phyloP scores from a whole-genome alignment of 2,329 filamentous ascomycete species.

The Dactylellina parvicollis region DNA sequence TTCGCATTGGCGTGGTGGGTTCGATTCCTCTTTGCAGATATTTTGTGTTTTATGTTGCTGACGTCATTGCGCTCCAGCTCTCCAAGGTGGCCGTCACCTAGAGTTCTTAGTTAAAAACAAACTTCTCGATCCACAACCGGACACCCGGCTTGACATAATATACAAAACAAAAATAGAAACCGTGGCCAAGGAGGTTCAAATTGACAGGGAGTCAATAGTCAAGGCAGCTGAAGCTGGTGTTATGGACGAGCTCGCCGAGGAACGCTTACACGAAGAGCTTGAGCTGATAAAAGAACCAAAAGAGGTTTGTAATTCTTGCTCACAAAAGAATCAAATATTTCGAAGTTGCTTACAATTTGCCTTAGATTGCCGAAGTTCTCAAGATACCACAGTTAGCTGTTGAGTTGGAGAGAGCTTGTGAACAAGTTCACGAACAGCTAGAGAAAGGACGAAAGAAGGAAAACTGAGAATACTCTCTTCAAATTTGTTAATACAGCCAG shows the following conservation, averaged over 20 bases:
- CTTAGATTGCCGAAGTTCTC: conserved; percentile 69
- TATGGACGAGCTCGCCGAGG: conserved; percentile 58
- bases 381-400: conserved; percentile 75
- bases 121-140: conserved; percentile 74
- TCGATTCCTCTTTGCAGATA: background rate
- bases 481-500: no score
- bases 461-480: background rate
- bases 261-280: conserved; percentile 59
- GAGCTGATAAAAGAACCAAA: conserved; percentile 59
- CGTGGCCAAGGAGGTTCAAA: conserved; percentile 16
- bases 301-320: conserved; percentile 31
- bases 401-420: conserved; percentile 79
- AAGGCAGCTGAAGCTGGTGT: conserved; percentile 60
- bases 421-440: conserved; percentile 70
- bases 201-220: conserved; percentile 57
- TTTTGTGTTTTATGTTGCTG: conserved; percentile 13
- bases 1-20: conserved; percentile 73
- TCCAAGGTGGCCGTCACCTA: conserved; percentile 84
- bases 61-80: conserved; percentile 64
- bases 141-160: conserved; percentile 75
- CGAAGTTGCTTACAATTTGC: background rate
- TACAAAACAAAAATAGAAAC: conserved; percentile 65
- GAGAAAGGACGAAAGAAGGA: conserved; percentile 54
- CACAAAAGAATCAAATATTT: background rate
- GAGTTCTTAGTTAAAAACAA: conserved; percentile 81